These are phyloP conservation scores for Phtheirospermum japonicum DNA, from an alignment of 257 asterid genomes.

Conservation along the genomic window DNA sequence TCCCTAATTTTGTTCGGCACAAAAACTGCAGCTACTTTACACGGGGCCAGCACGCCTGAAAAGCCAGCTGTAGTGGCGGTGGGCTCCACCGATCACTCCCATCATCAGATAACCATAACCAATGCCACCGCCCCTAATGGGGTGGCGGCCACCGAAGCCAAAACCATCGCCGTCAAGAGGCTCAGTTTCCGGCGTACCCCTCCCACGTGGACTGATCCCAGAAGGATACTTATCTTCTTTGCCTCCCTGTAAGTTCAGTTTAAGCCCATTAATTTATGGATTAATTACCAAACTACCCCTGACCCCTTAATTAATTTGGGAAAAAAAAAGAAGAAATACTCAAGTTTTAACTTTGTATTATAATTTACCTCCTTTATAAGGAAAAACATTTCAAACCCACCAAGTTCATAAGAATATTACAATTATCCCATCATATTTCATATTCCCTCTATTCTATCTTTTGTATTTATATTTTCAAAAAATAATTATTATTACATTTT, in stretches of 20 bases:
- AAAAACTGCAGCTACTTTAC: conserved; percentile 50
- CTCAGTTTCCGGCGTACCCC: conserved; percentile 63
- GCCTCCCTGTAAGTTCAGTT: conserved; percentile 63
- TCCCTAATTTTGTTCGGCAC: conserved; percentile 26
- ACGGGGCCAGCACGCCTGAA: conserved; percentile 66
- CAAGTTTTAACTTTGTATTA: no score
- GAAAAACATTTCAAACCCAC: no score
- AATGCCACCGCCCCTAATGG: conserved; percentile 29
- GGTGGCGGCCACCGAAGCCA: conserved; percentile 34
- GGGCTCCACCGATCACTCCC: conserved; percentile 58
- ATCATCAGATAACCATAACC: conserved; percentile 73
- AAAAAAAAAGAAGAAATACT: no score
- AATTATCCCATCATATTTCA: no score
- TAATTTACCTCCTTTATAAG: no score
- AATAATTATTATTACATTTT: no score
- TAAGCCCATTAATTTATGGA: background rate
- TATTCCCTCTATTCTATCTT: no score
- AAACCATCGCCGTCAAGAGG: conserved; percentile 35
- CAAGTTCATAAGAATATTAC: no score
- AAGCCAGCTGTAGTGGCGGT: conserved; percentile 41
- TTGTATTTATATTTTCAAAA: no score
- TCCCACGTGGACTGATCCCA: conserved; percentile 49
- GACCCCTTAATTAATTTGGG: no score
- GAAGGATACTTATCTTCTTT: conserved; percentile 69
- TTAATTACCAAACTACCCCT: background rate